Conservation (phyloP, 2,329 filamentous ascomycete species). For the Aspergillus jensenii region DNA sequence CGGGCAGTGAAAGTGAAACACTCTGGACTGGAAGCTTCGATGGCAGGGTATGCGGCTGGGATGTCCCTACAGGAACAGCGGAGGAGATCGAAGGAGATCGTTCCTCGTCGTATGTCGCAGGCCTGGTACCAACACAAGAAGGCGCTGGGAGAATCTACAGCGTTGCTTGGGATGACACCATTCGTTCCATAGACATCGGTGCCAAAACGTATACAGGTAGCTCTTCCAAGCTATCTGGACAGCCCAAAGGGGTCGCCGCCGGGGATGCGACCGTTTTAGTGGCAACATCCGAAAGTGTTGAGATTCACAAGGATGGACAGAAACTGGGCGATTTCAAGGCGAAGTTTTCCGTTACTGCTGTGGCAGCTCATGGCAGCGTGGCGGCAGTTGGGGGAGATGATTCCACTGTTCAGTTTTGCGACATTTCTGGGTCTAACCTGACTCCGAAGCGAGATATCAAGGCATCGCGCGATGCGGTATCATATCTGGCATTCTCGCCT, state of each 20-base stretch:
- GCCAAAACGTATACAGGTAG: constrained; percentile 73
- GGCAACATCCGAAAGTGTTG: constrained; percentile 60
- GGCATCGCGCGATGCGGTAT: constrained; percentile 70
- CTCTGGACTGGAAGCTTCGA: constrained; percentile 92
- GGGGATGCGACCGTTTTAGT: constrained; percentile 56
- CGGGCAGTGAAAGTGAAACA: constrained; percentile 53
- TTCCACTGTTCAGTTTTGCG: constrained; percentile 75
- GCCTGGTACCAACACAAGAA: constrained; percentile 61
- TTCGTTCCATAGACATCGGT: constrained; percentile 74
- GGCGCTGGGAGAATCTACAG: constrained; percentile 68
- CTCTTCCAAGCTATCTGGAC: constrained; percentile 67
- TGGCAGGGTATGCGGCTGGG: constrained; percentile 82
- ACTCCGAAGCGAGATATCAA: constrained; percentile 59
- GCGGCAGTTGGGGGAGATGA: constrained; percentile 77
- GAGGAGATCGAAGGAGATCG: constrained; percentile 73
- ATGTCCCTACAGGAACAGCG: constrained; percentile 67
- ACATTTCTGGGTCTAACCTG: constrained; percentile 56
- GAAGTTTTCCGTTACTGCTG: constrained; percentile 65
- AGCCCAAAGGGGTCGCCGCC: constrained; percentile 73
- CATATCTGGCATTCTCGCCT: constrained; percentile 78
- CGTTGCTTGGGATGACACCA: constrained; percentile 90
- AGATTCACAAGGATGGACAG: constrained; percentile 58
- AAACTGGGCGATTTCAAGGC: constrained; percentile 62
- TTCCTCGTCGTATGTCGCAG: constrained; percentile 83
- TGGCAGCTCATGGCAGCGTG: constrained; percentile 66